phyloP scores from a whole-genome alignment of 2,329 filamentous ascomycete species.

The Davidsoniella australis region DNA sequence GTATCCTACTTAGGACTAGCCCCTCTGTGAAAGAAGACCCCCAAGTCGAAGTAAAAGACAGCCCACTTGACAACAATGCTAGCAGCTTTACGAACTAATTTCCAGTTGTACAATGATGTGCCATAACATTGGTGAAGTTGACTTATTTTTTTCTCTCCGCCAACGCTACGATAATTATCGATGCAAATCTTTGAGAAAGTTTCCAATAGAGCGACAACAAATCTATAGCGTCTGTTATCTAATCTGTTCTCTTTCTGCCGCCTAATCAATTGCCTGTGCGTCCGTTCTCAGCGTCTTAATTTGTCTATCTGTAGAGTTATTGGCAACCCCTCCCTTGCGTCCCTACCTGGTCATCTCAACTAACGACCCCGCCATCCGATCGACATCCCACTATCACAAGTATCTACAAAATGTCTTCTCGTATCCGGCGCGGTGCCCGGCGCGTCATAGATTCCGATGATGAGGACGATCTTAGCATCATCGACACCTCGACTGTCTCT shows the following conservation, averaged over 20 bases:
- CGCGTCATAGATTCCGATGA: conserved; percentile 63
- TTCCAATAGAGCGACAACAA: too few relatives aligned
- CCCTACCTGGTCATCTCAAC: not conserved
- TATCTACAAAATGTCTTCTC: conserved; percentile 21
- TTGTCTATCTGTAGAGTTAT: not conserved
- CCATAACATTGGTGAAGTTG: too few relatives aligned
- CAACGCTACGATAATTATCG: too few relatives aligned
- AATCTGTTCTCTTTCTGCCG: too few relatives aligned
- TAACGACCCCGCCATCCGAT: conserved; percentile 6
- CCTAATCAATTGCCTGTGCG: not conserved
- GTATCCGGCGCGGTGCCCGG: conserved; percentile 20
- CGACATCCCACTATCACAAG: conserved; percentile 18
- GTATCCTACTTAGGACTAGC: conserved; percentile 8
- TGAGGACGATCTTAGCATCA: conserved; percentile 41
- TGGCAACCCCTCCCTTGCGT: conserved; percentile 8
- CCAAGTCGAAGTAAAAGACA: too few relatives aligned
- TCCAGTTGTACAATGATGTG: too few relatives aligned
- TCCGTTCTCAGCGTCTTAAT: not conserved
- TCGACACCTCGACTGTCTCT: conserved; percentile 14
- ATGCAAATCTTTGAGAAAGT: too few relatives aligned
- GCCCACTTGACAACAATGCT: too few relatives aligned
- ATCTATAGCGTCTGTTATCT: too few relatives aligned
- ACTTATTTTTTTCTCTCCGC: too few relatives aligned
- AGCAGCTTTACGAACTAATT: too few relatives aligned
- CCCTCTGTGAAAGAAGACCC: not conserved